Percentiles rank a stretch among this genome's conserved stretches.
These are phyloP conservation scores for Brachypodium distachyon DNA, from an alignment of 202 grass and related monocot species.

Conservation along the genomic window DNA sequence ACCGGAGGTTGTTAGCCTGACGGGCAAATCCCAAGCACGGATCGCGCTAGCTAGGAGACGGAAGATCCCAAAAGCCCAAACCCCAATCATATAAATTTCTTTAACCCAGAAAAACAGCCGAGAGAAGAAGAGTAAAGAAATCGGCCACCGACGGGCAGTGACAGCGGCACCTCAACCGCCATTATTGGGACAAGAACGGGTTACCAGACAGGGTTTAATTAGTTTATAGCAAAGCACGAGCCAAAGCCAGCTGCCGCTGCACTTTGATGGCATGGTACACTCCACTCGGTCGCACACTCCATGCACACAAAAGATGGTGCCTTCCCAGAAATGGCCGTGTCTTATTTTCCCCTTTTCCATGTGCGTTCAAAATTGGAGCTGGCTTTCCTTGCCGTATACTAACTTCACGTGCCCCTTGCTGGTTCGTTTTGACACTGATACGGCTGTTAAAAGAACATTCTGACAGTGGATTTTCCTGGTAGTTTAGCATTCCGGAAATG, in stretches of 20 bases:
- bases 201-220: slow-evolving; percentile 24
- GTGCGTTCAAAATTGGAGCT: background rate
- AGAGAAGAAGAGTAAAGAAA: background rate
- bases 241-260: background rate
- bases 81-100: background rate
- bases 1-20: background rate
- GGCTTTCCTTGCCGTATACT: background rate
- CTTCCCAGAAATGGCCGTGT: background rate
- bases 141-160: slow-evolving; percentile 35
- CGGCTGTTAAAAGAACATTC: background rate
- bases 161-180: slow-evolving; percentile 38
- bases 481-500: too few species aligned
- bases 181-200: slow-evolving; percentile 40
- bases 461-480: background rate
- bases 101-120: background rate
- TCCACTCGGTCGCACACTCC: background rate
- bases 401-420: background rate
- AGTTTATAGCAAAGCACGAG: slow-evolving; percentile 19
- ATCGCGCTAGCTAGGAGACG: background rate
- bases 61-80: background rate
- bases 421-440: background rate
- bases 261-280: background rate
- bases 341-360: background rate
- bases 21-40: background rate
- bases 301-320: background rate